Evolutionary conservation across 1,284 basidiomycete genomes (phyloP), one percentile per base, ranked within the genome.

Genomic region (Ceratobasidium sp.): DNA sequence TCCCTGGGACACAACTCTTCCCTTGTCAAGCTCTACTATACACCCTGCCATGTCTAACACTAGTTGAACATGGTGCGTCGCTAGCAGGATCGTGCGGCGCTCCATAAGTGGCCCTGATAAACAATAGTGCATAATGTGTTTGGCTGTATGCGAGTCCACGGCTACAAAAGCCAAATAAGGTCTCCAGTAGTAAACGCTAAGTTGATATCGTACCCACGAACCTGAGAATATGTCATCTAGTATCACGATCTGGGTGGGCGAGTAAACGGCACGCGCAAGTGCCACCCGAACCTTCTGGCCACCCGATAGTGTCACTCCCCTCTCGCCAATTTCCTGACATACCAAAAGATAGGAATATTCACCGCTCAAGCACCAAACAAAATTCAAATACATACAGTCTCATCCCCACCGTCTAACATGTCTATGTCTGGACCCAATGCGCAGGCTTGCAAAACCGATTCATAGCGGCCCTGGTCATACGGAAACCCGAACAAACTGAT

Each of bases 31-130:
- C 26, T 43, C 18, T 16, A 73, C 64, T 48, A 69, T 53, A 48
- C 62, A 73, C 72, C 88, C 78, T 0, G 90, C 85, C 0, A 86
- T 88, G 0, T 90, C 89, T n/a, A 92, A 83, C 18, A 92, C 88
- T 1, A 92, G 83, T 67, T 91, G 88, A 57, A 92, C 88, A 74
- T 92, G 90, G 76, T 92, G 90, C 0, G 91, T 92, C 18, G 91
- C 89, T 6, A 91, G 83, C 50, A 91, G 88, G 58, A 92, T 88
- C 0, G 91, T 92, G 18, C 91, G 85, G 70, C 88, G 83, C 1
- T 83, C 84, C 34, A 92, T 79, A 10, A 93, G 82, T 9, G 88
- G 87, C 0, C 91, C 91, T 14, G 82, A 81, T 39, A 93, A 79
- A 9, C 90, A 83, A 59, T 85, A 84, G 45, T 91, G 88, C 72